A percentile compares a stretch with the other conserved stretches of the same genome.
Evolutionary conservation across 2,329 filamentous ascomycete genomes (phyloP).

Genomic region (Colletotrichum nymphaeae): DNA sequence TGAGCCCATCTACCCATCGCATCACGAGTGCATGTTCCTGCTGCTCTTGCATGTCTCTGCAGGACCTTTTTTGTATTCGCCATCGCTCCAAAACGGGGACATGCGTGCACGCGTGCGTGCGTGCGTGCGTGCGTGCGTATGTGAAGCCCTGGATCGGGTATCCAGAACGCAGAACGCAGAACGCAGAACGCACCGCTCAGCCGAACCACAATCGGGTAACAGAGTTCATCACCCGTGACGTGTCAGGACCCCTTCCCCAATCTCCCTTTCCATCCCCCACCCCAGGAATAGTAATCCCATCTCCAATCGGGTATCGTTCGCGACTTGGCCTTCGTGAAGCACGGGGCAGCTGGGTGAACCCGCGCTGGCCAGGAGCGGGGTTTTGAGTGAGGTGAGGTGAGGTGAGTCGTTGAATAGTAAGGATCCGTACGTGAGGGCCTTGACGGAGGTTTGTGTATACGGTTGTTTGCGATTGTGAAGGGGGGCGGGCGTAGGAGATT

Average conservation of each 20-base stretch:
- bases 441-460: too few relatives aligned
- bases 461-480: too few relatives aligned
- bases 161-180: neutral
- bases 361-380: neutral
- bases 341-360: neutral
- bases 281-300: too few relatives aligned
- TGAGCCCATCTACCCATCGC: too few relatives aligned
- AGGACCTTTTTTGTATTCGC: too few relatives aligned
- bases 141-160: neutral
- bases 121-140: neutral
- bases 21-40: neutral
- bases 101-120: too few relatives aligned
- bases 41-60: neutral
- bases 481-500: too few relatives aligned
- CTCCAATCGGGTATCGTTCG: conserved; percentile 3
- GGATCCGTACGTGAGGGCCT: too few relatives aligned
- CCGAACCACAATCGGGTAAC: neutral
- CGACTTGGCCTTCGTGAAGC: conserved; percentile 4
- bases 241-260: neutral
- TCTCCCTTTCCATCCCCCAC: neutral
- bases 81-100: neutral
- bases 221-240: neutral
- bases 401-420: neutral
- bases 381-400: neutral
- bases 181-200: neutral